Evolutionary conservation across 2,329 filamentous ascomycete species (phyloP).

Genomic region (Aspergillus cejpii): DNA sequence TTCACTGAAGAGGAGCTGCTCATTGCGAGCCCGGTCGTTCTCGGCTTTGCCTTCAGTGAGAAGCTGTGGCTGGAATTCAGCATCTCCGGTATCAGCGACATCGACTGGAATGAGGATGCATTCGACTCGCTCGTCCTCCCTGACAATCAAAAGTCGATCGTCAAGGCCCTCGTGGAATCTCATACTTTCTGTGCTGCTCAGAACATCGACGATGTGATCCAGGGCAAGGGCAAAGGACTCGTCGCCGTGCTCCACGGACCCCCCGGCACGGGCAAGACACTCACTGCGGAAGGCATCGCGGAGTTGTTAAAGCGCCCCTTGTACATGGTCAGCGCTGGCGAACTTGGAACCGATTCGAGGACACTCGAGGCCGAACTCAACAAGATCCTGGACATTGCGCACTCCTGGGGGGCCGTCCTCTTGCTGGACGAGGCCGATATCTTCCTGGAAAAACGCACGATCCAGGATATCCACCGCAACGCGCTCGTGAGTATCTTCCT

Average conservation of each 20-base stretch:
- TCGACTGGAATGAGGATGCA: constrained; percentile 75
- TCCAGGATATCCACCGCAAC: constrained; percentile 78
- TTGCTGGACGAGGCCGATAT: constrained; percentile 81
- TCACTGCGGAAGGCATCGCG: constrained; percentile 80
- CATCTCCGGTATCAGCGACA: constrained; percentile 70
- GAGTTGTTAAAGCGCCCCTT: constrained; percentile 74
- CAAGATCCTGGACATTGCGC: constrained; percentile 77
- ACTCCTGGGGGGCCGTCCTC: constrained; percentile 77
- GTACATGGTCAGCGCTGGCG: constrained; percentile 75
- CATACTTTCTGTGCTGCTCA: constrained; percentile 76
- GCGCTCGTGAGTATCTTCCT: constrained; percentile 82
- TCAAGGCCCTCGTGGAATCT: constrained; percentile 74
- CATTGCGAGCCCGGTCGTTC: constrained; percentile 73
- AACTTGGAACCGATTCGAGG: constrained; percentile 70
- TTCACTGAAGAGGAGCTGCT: constrained; percentile 80
- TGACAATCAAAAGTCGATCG: constrained; percentile 56
- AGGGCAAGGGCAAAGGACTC: constrained; percentile 79
- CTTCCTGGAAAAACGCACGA: constrained; percentile 74
- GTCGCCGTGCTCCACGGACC: constrained; percentile 77
- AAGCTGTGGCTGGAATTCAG: constrained; percentile 88
- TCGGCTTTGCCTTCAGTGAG: constrained; percentile 81
- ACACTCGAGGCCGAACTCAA: constrained; percentile 70
- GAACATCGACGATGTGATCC: constrained; percentile 75
- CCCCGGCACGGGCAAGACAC: constrained; percentile 80
- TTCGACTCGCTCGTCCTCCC: constrained; percentile 75